These are phyloP conservation scores for Carex scoparia DNA, from an alignment of 176 grass and related monocot species.

Conservation along the genomic window DNA sequence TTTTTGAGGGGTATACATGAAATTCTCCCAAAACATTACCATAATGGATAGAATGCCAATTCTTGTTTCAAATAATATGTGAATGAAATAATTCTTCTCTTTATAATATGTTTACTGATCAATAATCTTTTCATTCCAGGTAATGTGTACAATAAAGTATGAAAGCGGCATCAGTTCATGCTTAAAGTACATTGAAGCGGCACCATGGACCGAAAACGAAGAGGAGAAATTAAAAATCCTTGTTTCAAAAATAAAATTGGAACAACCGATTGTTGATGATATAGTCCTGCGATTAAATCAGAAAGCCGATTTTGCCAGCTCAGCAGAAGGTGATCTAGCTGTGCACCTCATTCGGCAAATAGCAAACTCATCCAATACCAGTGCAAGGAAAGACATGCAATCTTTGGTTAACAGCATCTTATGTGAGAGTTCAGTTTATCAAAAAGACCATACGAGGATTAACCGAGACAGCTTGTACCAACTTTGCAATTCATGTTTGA, in stretches of 20 bases:
- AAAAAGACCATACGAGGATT: slow-evolving; percentile 64
- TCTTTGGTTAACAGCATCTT: slow-evolving; percentile 75
- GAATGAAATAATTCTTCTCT: not conserved
- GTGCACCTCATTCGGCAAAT: slow-evolving; percentile 66
- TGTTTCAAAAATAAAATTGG: slow-evolving; percentile 51
- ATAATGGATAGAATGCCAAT: not conserved
- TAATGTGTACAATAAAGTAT: slow-evolving; percentile 65
- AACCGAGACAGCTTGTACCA: slow-evolving; percentile 54
- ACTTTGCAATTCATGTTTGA: slow-evolving; percentile 59
- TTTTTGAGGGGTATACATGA: too few species aligned
- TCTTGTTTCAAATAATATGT: not conserved
- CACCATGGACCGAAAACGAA: slow-evolving; percentile 78
- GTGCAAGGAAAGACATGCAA: slow-evolving; percentile 86
- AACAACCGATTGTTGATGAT: slow-evolving; percentile 48
- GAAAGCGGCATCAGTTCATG: slow-evolving; percentile 74
- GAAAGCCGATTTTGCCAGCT: slow-evolving; percentile 21
- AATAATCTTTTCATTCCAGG: slow-evolving; percentile 39
- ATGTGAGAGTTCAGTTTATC: slow-evolving; percentile 73
- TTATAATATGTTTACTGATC: not conserved
- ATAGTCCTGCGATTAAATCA: slow-evolving; percentile 55
- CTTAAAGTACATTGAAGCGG: slow-evolving; percentile 75
- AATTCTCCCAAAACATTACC: not conserved
- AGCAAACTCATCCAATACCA: slow-evolving; percentile 43
- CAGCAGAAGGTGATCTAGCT: slow-evolving; percentile 34
- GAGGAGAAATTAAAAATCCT: slow-evolving; percentile 73